Evolutionary conservation across 805 yeast genomes (phyloP).

Genomic region (Zygosaccharomyces lentus): DNA sequence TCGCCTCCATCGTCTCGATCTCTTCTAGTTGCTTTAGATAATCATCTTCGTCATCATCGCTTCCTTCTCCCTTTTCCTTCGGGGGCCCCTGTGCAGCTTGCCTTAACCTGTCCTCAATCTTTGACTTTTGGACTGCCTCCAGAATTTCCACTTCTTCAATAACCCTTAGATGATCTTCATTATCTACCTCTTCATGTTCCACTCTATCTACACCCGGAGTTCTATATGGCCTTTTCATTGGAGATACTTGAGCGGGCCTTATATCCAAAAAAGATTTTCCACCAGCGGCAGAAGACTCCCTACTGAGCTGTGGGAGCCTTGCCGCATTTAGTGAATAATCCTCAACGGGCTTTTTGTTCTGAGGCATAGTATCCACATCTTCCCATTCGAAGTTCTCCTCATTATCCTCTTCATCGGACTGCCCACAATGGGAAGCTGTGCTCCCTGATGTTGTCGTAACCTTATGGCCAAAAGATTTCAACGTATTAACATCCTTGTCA

Average conservation of each 20-base stretch:
- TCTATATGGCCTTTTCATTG: slow-evolving; percentile 14
- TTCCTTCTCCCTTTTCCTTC: slow-evolving; percentile 5
- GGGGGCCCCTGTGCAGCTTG: slow-evolving; percentile 2
- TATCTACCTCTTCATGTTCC: slow-evolving; percentile 8
- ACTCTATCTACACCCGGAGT: slow-evolving; percentile 5
- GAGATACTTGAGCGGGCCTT: slow-evolving; percentile 22
- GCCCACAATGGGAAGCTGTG: background rate
- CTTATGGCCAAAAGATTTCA: slow-evolving; percentile 6
- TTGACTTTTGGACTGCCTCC: slow-evolving; percentile 1
- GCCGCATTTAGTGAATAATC: slow-evolving; percentile 43
- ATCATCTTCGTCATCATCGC: slow-evolving; percentile 22
- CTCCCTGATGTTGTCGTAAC: slow-evolving; percentile 2
- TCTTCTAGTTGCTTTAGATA: slow-evolving; percentile 30
- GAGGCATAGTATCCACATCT: slow-evolving; percentile 49
- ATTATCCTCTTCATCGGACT: slow-evolving; percentile 23
- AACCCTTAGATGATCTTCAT: background rate
- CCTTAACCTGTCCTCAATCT: background rate
- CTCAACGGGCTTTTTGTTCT: slow-evolving; percentile 22
- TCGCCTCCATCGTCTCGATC: slow-evolving; percentile 38
- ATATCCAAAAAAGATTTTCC: slow-evolving; percentile 33
- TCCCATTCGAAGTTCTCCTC: slow-evolving; percentile 57
- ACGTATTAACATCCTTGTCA: slow-evolving; percentile 24
- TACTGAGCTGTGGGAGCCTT: slow-evolving; percentile 35
- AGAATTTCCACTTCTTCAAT: slow-evolving; percentile 16
- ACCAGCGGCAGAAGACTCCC: slow-evolving; percentile 20